phyloP scores from a whole-genome alignment of 2,329 filamentous ascomycete species.

The Penicillium decumbens region DNA sequence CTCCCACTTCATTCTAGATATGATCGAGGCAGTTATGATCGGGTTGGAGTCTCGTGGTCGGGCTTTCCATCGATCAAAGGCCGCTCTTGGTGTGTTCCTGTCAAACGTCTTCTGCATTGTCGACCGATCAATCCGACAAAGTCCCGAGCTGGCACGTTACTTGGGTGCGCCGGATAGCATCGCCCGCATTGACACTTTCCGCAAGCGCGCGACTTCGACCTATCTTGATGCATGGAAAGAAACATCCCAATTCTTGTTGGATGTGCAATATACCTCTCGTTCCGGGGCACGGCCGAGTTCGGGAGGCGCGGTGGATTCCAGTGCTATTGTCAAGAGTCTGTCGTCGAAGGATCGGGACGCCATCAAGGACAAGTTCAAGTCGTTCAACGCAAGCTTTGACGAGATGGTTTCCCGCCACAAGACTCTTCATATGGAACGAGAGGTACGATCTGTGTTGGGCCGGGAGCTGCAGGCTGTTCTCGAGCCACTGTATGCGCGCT shows the following conservation, averaged over 20 bases:
- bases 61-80: constrained; percentile 68
- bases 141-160: constrained; percentile 65
- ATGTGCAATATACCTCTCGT: constrained; percentile 86
- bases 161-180: constrained; percentile 60
- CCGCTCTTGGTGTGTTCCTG: constrained; percentile 78
- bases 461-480: constrained; percentile 86
- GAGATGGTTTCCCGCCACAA: constrained; percentile 81
- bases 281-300: constrained; percentile 63
- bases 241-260: constrained; percentile 75
- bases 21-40: constrained; percentile 73
- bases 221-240: constrained; percentile 90
- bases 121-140: constrained; percentile 76
- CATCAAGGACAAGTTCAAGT: constrained; percentile 92
- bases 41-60: constrained; percentile 72
- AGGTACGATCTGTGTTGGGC: constrained; percentile 74
- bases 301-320: constrained; percentile 63
- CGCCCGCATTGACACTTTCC: constrained; percentile 70
- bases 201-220: constrained; percentile 74
- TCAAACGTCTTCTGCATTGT: constrained; percentile 82
- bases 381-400: constrained; percentile 87
- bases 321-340: constrained; percentile 75
- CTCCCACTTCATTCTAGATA: constrained; percentile 83
- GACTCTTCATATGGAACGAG: constrained; percentile 79
- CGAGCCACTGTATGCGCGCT: constrained; percentile 88
- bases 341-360: constrained; percentile 89